Evolutionary conservation across 768 basidiomycete species (phyloP).

Genomic region (Trametes meyenii): DNA sequence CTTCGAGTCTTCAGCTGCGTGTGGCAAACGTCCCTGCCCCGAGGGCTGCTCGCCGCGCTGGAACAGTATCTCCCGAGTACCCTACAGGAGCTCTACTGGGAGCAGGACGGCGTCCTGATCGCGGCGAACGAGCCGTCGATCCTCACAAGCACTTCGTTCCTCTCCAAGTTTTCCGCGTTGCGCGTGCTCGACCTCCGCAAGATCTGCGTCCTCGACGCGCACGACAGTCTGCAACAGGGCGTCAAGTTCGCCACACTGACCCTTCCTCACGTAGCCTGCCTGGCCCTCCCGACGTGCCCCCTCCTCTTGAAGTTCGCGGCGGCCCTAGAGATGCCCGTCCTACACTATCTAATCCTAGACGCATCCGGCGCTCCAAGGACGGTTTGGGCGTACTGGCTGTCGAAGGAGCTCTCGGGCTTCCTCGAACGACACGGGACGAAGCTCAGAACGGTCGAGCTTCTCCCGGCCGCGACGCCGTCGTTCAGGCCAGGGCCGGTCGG

Average conservation of each 20-base stretch:
- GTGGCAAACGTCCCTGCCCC: conserved; percentile 49
- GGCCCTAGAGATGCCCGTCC: conserved; percentile 43
- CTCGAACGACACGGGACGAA: conserved; percentile 45
- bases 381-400: conserved; percentile 8
- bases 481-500: conserved; percentile 38
- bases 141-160: conserved; percentile 42
- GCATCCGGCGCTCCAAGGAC: conserved; percentile 18
- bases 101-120: conserved; percentile 31
- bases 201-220: conserved; percentile 33
- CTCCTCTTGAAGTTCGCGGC: conserved; percentile 43
- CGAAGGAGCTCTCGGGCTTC: conserved; percentile 37
- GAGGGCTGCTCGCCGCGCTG: conserved; percentile 46
- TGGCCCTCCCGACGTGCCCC: conserved; percentile 46
- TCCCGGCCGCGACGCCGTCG: conserved; percentile 28
- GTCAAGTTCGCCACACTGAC: conserved; percentile 17
- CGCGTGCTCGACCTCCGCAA: conserved; percentile 51
- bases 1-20: conserved; percentile 48
- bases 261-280: conserved; percentile 46
- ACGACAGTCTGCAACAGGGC: conserved; percentile 27
- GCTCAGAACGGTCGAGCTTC: conserved; percentile 45
- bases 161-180: conserved; percentile 42
- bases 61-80: conserved; percentile 43
- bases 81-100: conserved; percentile 51
- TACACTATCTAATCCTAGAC: conserved; percentile 47
- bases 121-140: conserved; percentile 28